Percentiles rank a stretch among this genome's conserved stretches.
Conservation (phyloP, 306 rosid genomes). For the Quillaja saponaria region DNA sequence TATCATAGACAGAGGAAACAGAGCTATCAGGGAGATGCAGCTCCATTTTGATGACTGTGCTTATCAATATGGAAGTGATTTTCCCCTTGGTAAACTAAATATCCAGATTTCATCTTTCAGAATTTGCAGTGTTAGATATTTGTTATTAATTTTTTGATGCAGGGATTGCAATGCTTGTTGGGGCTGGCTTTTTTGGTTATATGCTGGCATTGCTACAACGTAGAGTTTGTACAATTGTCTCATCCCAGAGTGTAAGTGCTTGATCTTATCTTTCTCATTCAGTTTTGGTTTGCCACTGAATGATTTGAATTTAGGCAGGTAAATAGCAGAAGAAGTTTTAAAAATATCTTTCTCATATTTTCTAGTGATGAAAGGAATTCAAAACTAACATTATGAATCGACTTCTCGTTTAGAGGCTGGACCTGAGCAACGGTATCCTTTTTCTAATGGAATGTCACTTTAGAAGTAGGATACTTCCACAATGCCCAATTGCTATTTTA, state of each 20-base stretch:
- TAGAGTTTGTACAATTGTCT: slow-evolving; percentile 64
- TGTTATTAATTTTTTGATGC: slow-evolving; percentile 30
- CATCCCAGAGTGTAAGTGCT: slow-evolving; percentile 66
- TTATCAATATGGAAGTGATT: slow-evolving; percentile 82
- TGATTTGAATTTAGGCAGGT: neutral
- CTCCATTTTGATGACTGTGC: slow-evolving; percentile 94
- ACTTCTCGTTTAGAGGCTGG: too few relatives aligned
- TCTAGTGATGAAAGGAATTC: slow-evolving; percentile 4
- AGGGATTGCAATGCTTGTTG: slow-evolving; percentile 79
- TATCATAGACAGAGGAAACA: slow-evolving; percentile 79
- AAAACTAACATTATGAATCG: too few relatives aligned
- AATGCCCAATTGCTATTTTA: neutral
- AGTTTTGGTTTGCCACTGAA: slow-evolving; percentile 14
- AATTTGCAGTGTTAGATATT: slow-evolving; percentile 17
- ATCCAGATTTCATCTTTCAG: slow-evolving; percentile 6
- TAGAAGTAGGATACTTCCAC: neutral
- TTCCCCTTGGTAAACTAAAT: slow-evolving; percentile 72
- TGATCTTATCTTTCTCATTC: slow-evolving; percentile 20
- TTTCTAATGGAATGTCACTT: too few relatives aligned
- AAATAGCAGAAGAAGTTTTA: slow-evolving; percentile 19
- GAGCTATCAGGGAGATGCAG: slow-evolving; percentile 84
- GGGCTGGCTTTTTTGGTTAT: slow-evolving; percentile 91
- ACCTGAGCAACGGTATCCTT: too few relatives aligned
- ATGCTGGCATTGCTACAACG: slow-evolving; percentile 86
- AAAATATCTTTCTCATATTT: neutral